Percentiles rank a stretch among this genome's conserved stretches.
These are phyloP conservation scores for Hirschfeldia incana DNA, from an alignment of 345 rosid species.

Conservation along the genomic window DNA sequence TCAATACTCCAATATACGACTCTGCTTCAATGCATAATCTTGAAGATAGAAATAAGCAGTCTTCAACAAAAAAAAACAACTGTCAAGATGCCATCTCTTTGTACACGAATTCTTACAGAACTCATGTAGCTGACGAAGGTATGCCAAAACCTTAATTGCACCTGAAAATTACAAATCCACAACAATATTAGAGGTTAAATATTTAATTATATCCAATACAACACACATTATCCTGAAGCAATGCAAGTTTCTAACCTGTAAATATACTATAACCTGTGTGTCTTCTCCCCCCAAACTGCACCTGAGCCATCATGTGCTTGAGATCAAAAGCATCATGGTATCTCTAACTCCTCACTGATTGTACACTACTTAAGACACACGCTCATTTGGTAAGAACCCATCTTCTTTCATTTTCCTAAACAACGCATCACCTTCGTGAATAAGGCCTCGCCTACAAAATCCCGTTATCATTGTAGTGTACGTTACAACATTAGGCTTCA, in stretches of 20 bases:
- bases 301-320: not conserved
- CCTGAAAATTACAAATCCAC: slow-evolving; percentile 16
- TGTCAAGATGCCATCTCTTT: slow-evolving; percentile 76
- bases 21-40: not conserved
- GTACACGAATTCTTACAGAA: slow-evolving; percentile 61
- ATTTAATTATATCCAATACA: not conserved
- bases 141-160: slow-evolving; percentile 23
- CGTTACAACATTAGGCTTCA: slow-evolving; percentile 43
- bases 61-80: slow-evolving; percentile 39
- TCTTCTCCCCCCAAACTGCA: not conserved
- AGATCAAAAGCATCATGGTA: slow-evolving; percentile 13
- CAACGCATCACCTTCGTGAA: slow-evolving; percentile 38
- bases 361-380: too few species aligned
- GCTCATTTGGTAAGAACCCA: slow-evolving; percentile 32
- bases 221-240: not conserved
- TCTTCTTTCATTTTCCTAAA: slow-evolving; percentile 40
- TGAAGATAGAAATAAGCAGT: not conserved
- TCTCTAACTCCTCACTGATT: too few species aligned
- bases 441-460: slow-evolving; percentile 38
- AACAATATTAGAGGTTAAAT: not conserved
- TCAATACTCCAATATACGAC: not conserved
- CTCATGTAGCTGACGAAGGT: slow-evolving; percentile 67
- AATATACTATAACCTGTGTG: not conserved
- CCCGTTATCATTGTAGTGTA: slow-evolving; percentile 41
- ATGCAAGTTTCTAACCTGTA: not conserved